phyloP scores from a whole-genome alignment of 176 grass and related monocot genomes.

The Neostapfia colusana region DNA sequence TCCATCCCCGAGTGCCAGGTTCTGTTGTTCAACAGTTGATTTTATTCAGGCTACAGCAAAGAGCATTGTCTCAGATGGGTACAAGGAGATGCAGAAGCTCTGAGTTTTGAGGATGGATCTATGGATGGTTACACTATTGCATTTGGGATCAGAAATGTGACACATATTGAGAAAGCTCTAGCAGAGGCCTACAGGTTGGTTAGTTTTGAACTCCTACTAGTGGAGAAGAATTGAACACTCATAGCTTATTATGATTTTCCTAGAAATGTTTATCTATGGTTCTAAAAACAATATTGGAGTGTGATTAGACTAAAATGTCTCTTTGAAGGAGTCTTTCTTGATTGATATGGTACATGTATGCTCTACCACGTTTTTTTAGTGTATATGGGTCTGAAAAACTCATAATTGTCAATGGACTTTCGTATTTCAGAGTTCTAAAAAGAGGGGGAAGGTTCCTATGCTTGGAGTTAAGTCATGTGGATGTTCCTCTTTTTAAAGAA shows the following conservation, averaged over 20 bases:
- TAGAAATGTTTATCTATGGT: neutral
- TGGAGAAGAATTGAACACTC: neutral
- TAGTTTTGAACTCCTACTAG: neutral
- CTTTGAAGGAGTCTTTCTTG: neutral
- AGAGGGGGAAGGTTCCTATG: conserved; percentile 85
- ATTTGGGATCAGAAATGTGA: conserved; percentile 95
- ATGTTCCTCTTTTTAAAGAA: conserved; percentile 73
- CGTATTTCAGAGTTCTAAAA: conserved; percentile 74
- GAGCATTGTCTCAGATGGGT: conserved; percentile 74
- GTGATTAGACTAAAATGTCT: neutral
- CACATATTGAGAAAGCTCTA: conserved; percentile 89
- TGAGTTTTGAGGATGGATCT: conserved; percentile 80
- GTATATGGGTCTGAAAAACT: neutral
- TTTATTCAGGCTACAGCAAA: conserved; percentile 50
- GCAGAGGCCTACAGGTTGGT: conserved; percentile 76
- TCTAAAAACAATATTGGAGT: neutral
- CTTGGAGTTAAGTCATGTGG: conserved; percentile 91
- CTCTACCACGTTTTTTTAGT: neutral
- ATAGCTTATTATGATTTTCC: neutral
- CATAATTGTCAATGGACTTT: conserved; percentile 23
- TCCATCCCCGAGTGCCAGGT: neutral
- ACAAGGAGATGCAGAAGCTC: conserved; percentile 83
- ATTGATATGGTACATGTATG: neutral
- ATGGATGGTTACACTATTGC: conserved; percentile 97
- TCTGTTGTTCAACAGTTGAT: conserved; percentile 20